Percentiles rank a stretch among this genome's conserved stretches.
phyloP scores from a whole-genome alignment of 768 basidiomycete genomes.

The Mycena alexandri region DNA sequence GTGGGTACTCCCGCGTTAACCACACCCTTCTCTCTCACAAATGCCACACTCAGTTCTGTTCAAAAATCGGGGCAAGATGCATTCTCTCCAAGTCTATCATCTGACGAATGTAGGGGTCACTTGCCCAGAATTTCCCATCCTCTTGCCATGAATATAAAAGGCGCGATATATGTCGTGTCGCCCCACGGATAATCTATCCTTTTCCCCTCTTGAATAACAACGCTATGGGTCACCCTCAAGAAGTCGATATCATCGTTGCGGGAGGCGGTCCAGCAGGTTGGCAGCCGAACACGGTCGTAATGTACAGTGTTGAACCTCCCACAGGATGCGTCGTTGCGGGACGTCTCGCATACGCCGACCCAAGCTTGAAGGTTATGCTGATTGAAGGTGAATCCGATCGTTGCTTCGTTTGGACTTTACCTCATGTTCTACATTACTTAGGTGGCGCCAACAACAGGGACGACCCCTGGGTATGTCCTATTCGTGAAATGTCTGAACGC shows the following conservation, averaged over 20 bases:
- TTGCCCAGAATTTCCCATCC: conserved; percentile 33
- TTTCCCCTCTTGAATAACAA: conserved; percentile 8
- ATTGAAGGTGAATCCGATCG: conserved; percentile 65
- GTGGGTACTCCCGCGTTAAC: conserved; percentile 31
- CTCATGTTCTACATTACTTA: conserved; percentile 37
- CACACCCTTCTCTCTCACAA: conserved; percentile 33
- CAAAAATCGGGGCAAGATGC: conserved; percentile 26
- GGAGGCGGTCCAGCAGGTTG: conserved; percentile 77
- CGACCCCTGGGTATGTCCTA: conserved; percentile 68
- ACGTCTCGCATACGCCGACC: conserved; percentile 77
- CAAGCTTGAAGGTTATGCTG: conserved; percentile 80
- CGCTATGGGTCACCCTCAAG: conserved; percentile 69
- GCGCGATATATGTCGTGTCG: not conserved
- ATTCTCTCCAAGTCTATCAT: conserved; percentile 30
- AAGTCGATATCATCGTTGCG: conserved; percentile 79
- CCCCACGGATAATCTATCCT: conserved; percentile 27
- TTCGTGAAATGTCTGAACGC: not conserved
- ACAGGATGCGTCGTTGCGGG: conserved; percentile 76
- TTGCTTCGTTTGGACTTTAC: not conserved
- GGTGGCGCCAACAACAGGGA: conserved; percentile 79
- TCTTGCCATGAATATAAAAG: conserved; percentile 27
- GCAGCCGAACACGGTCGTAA: conserved; percentile 1
- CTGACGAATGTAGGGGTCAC: conserved; percentile 35
- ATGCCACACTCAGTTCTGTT: conserved; percentile 16
- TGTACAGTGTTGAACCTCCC: not conserved